These are phyloP conservation scores for Solanum appendiculatum DNA, from an alignment of 257 asterid genomes.

Conservation along the genomic window DNA sequence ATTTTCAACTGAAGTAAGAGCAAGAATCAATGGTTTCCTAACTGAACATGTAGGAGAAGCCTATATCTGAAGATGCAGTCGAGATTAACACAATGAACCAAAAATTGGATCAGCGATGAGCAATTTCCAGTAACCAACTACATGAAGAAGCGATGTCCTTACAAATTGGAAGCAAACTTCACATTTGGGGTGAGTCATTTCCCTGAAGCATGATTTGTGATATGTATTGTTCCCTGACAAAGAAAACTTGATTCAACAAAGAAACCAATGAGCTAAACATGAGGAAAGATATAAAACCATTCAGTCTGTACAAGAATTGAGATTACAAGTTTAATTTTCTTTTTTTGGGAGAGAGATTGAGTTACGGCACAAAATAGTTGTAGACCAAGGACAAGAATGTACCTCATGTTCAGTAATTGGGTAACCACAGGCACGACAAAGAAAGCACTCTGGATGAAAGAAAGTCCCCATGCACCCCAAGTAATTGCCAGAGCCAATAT, in stretches of 20 bases:
- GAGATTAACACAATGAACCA: neutral
- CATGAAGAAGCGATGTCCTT: constrained; percentile 11
- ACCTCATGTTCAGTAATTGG: constrained; percentile 94
- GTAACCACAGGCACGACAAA: constrained; percentile 64
- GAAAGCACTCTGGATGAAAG: constrained; percentile 87
- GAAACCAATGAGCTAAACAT: constrained; percentile 23
- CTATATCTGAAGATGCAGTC: neutral
- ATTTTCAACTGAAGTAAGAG: neutral
- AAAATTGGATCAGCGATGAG: neutral
- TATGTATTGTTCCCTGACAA: constrained; percentile 71
- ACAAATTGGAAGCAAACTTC: constrained; percentile 95
- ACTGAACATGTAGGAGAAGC: neutral
- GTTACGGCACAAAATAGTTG: neutral
- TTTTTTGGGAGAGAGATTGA: neutral
- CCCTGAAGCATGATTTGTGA: constrained; percentile 93
- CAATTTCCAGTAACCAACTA: neutral
- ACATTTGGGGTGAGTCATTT: constrained; percentile 89
- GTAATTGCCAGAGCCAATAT: constrained; percentile 68
- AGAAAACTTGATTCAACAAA: constrained; percentile 78
- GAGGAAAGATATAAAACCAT: neutral
- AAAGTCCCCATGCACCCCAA: constrained; percentile 91
- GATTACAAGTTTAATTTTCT: neutral
- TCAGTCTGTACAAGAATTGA: neutral
- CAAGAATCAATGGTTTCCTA: neutral
- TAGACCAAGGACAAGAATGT: neutral